Conservation (phyloP, 108 stramenopile species). For the Skeletonema grethae region DNA sequence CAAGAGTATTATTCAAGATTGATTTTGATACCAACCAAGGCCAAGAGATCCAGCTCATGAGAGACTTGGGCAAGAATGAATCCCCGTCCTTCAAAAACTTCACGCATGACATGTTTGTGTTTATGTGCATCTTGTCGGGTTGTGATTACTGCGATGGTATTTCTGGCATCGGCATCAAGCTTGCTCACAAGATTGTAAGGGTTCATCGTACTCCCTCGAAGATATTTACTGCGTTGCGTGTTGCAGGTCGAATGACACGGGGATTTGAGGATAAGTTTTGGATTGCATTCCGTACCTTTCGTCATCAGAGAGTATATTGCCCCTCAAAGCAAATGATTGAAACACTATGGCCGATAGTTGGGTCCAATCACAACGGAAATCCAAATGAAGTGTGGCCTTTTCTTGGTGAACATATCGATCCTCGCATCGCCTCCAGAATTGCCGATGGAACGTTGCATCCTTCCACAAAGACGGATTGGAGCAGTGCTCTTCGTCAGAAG, state of each 20-base stretch:
- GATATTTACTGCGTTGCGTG: conserved; percentile 54
- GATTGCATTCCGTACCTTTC: conserved; percentile 75
- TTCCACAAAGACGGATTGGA: conserved; percentile 44
- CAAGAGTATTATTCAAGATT: conserved; percentile 76
- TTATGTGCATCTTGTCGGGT: conserved; percentile 82
- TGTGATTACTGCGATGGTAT: conserved; percentile 80
- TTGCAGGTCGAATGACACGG: conserved; percentile 51
- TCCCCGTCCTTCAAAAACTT: conserved; percentile 60
- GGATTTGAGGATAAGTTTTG: conserved; percentile 65
- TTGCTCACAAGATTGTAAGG: conserved; percentile 75
- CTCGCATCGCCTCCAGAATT: conserved; percentile 32
- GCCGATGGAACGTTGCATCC: conserved; percentile 53
- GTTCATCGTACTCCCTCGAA: conserved; percentile 61
- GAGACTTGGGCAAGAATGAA: conserved; percentile 51
- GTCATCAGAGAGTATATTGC: conserved; percentile 78
- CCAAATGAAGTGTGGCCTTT: conserved; percentile 44
- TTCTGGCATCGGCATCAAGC: conserved; percentile 72
- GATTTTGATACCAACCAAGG: conserved; percentile 62
- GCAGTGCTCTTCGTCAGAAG: neutral
- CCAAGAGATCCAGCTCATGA: conserved; percentile 67
- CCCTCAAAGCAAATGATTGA: conserved; percentile 39
- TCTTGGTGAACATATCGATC: conserved; percentile 41
- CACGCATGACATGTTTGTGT: conserved; percentile 84
- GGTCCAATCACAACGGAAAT: conserved; percentile 17
- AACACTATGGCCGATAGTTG: conserved; percentile 43